A percentile compares a stretch with the other conserved stretches of the same genome.
These are phyloP conservation scores for Mrakia blollopis DNA, from an alignment of 768 basidiomycete genomes.

Conservation along the genomic window DNA sequence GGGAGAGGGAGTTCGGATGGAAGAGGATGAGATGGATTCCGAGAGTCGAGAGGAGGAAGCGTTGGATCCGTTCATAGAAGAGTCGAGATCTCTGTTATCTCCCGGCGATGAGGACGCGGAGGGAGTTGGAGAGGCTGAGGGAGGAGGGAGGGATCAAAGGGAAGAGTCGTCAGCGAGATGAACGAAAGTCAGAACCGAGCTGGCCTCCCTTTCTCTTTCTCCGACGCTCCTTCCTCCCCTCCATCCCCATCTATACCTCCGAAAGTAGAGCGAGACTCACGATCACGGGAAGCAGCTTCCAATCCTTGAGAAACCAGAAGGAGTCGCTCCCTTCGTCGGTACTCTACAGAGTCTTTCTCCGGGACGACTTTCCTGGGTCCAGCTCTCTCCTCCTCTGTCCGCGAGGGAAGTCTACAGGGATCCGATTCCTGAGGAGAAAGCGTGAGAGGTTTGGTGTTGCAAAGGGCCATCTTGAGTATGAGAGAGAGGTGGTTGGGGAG, in stretches of 20 bases:
- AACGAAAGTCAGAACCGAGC: not conserved
- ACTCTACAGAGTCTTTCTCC: conserved; percentile 21
- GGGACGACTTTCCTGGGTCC: conserved; percentile 19
- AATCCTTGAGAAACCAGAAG: conserved; percentile 4
- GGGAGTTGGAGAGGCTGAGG: conserved; percentile 2
- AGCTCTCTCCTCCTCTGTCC: conserved; percentile 17
- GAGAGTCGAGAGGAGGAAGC: conserved; percentile 4
- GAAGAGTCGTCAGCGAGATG: conserved; percentile 5
- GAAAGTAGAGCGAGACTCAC: not conserved
- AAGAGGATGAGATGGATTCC: conserved; percentile 15
- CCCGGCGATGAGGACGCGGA: not conserved
- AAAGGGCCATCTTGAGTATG: conserved; percentile 6
- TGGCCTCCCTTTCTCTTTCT: not conserved
- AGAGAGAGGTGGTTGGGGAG: not conserved
- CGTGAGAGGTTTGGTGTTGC: conserved; percentile 2
- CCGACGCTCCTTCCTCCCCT: not conserved
- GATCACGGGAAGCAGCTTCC: not conserved
- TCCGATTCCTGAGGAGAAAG: conserved; percentile 13
- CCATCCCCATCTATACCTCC: not conserved
- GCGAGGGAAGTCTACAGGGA: not conserved
- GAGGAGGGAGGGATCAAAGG: conserved; percentile 10
- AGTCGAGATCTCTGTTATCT: not conserved
- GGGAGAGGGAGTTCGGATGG: conserved; percentile 26
- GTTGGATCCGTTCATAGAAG: not conserved
- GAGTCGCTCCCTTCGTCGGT: conserved; percentile 6